These are phyloP conservation scores for Boletus pseudo-olivaceus DNA, from an alignment of 768 basidiomycete species.

Conservation along the genomic window DNA sequence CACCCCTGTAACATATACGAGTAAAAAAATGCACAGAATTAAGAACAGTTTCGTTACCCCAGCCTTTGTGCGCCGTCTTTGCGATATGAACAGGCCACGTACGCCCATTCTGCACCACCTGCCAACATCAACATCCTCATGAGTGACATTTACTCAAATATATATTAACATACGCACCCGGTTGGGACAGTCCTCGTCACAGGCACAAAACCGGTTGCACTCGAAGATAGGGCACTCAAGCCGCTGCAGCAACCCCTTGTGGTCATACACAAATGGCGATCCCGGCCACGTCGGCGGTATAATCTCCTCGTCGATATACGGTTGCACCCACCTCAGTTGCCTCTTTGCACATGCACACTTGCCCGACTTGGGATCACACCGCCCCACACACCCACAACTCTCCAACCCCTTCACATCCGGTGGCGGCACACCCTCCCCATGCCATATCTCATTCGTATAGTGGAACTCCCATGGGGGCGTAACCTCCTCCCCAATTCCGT, in stretches of 20 bases:
- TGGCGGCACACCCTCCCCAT: slow-evolving; percentile 61
- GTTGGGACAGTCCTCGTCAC: slow-evolving; percentile 78
- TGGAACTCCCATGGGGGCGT: slow-evolving; percentile 84
- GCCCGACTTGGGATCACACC: slow-evolving; percentile 70
- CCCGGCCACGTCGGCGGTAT: slow-evolving; percentile 35
- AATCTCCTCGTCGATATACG: slow-evolving; percentile 16
- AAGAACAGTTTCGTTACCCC: slow-evolving; percentile 53
- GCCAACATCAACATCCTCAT: not conserved
- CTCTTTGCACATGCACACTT: slow-evolving; percentile 66
- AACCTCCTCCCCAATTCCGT: slow-evolving; percentile 62
- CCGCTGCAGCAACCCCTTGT: slow-evolving; percentile 48
- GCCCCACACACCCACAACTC: slow-evolving; percentile 74
- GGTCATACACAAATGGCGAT: slow-evolving; percentile 68
- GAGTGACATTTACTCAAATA: not conserved
- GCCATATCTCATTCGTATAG: slow-evolving; percentile 82
- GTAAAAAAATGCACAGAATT: not conserved
- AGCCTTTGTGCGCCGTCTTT: slow-evolving; percentile 76
- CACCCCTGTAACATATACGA: slow-evolving; percentile 48
- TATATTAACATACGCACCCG: slow-evolving; percentile 43
- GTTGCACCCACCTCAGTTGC: slow-evolving; percentile 41
- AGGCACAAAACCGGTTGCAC: slow-evolving; percentile 79
- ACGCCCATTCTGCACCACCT: slow-evolving; percentile 86
- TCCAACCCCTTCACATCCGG: slow-evolving; percentile 55
- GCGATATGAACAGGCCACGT: slow-evolving; percentile 58
- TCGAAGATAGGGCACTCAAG: slow-evolving; percentile 71